Conservation (phyloP, 2,329 filamentous ascomycete species). For the Botryotinia globosa region DNA sequence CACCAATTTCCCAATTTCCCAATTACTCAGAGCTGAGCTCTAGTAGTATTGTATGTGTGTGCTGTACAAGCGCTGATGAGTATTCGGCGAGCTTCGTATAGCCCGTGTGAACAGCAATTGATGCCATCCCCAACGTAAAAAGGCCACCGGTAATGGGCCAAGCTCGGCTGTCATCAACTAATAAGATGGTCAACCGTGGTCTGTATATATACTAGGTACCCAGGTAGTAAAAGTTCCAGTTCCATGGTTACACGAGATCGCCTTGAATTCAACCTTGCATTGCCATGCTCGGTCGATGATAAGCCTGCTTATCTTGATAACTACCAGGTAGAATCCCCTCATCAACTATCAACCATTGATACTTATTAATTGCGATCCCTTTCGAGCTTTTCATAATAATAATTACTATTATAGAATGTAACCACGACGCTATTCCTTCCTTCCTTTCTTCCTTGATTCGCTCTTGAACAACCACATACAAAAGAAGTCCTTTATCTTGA, state of each 20-base stretch:
- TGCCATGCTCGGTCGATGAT: neutral
- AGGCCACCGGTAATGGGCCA: neutral
- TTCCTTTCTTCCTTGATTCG: neutral
- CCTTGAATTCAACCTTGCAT: conserved; percentile 8
- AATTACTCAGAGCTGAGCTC: neutral
- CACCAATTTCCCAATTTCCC: neutral
- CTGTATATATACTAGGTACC: neutral
- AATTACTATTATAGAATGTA: neutral
- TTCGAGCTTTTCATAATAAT: neutral
- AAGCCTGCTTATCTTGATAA: neutral
- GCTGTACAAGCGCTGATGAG: neutral
- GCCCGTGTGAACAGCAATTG: neutral
- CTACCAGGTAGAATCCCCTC: neutral
- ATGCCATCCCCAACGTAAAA: neutral
- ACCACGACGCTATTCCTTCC: neutral
- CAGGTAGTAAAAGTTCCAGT: neutral
- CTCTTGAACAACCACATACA: neutral
- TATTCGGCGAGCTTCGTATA: neutral
- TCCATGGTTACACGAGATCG: conserved; percentile 7
- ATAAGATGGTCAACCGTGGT: neutral
- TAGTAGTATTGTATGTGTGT: neutral
- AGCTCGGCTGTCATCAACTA: neutral
- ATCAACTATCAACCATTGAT: neutral
- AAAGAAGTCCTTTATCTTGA: too few relatives aligned
- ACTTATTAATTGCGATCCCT: neutral